Conservation (phyloP, 768 basidiomycete species). For the Podaxis sp. region DNA sequence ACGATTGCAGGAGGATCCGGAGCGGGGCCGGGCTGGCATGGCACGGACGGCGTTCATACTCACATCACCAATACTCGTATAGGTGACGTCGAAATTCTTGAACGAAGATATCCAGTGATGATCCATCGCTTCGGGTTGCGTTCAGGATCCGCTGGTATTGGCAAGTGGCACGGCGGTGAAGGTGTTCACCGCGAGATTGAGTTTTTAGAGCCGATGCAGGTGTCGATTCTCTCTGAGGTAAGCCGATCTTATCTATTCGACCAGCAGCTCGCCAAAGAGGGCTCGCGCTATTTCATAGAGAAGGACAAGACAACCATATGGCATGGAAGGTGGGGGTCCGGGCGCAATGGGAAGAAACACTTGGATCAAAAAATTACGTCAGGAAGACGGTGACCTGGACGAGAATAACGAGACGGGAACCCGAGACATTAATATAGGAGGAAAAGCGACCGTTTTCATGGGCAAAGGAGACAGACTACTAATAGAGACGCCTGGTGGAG, state of each 20-base stretch:
- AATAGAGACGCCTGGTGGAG: slow-evolving; percentile 90
- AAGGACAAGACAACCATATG: slow-evolving; percentile 84
- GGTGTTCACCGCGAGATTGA: slow-evolving; percentile 85
- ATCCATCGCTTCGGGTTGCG: slow-evolving; percentile 82
- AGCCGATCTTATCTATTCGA: slow-evolving; percentile 15
- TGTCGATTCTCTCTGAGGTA: slow-evolving; percentile 87
- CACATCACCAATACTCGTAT: slow-evolving; percentile 94
- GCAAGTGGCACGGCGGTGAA: slow-evolving; percentile 78
- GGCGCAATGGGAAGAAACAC: slow-evolving; percentile 78
- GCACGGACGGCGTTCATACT: slow-evolving; percentile 91
- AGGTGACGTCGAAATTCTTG: slow-evolving; percentile 91
- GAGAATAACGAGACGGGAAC: slow-evolving; percentile 30
- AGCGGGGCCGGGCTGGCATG: slow-evolving; percentile 87
- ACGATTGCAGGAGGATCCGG: slow-evolving; percentile 95
- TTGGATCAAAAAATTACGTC: slow-evolving; percentile 76
- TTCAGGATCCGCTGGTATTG: slow-evolving; percentile 65
- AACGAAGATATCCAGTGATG: slow-evolving; percentile 91
- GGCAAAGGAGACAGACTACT: slow-evolving; percentile 80
- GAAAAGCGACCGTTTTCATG: slow-evolving; percentile 86
- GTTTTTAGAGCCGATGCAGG: slow-evolving; percentile 78
- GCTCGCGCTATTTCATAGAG: slow-evolving; percentile 43
- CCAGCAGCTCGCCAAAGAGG: neutral
- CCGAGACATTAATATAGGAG: slow-evolving; percentile 82
- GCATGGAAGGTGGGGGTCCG: slow-evolving; percentile 75
- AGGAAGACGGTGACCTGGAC: slow-evolving; percentile 66